phyloP scores from a whole-genome alignment of 169 alveolate species.

The Plasmodium fragile region DNA sequence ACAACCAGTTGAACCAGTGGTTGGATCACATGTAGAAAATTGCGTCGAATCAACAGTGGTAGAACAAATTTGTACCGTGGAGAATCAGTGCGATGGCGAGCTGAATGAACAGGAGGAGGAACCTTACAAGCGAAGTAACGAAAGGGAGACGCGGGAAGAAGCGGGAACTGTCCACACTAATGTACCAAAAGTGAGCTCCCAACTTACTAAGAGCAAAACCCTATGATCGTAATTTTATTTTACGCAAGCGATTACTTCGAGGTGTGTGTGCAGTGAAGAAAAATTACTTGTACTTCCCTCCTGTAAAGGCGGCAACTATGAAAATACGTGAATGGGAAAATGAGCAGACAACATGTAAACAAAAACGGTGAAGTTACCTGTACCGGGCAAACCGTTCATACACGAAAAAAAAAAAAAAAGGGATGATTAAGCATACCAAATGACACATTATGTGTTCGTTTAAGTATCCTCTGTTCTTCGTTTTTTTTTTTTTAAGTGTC shows the following conservation, averaged over 20 bases:
- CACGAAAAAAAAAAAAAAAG: not conserved
- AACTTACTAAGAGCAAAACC: conserved; percentile 28
- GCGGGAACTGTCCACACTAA: not conserved
- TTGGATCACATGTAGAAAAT: not conserved
- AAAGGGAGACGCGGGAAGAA: not conserved
- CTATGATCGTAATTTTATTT: conserved; percentile 22
- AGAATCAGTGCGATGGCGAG: not conserved
- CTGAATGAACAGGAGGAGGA: not conserved
- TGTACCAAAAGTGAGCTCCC: not conserved
- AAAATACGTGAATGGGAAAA: not conserved
- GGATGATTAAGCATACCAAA: not conserved
- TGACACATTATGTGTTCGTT: not conserved
- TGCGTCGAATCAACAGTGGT: not conserved
- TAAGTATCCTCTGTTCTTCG: not conserved
- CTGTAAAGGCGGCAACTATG: not conserved
- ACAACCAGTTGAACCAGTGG: not conserved
- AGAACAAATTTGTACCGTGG: not conserved
- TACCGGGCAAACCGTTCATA: not conserved
- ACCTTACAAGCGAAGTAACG: not conserved
- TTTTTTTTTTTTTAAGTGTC: not conserved
- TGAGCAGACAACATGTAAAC: not conserved
- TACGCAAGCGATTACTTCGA: not conserved
- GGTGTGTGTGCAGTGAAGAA: not conserved
- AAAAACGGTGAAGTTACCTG: not conserved
- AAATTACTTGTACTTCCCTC: not conserved